Base-by-base conservation (phyloP, 2,329 filamentous ascomycete genomes). In the Fusarium xylarioides region DNA sequence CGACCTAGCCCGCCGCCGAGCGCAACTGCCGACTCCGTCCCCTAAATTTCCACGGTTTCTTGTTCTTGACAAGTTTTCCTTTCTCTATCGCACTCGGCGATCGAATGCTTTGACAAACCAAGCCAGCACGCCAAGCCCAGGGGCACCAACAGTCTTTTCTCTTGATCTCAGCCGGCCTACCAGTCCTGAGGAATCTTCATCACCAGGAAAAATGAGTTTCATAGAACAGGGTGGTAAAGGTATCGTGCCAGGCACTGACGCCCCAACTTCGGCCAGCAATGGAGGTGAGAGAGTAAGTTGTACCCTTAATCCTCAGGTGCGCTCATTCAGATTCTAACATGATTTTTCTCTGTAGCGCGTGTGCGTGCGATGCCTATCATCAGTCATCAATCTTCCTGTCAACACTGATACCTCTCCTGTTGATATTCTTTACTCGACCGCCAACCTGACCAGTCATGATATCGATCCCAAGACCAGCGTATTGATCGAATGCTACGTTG, bases 261-360 rank as follows among this genome's bases (percentile, higher is more conserved):
- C 93, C 28, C 95, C 95, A 3, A 86, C 91, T 15, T 95, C 94
- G 60, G 93, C 93, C 19, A 91, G 92, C 66, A 97, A 97, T 82
- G 89, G 92, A 69, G 92, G 91, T 50, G 93, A 95, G 78, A 87
- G 94, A 76, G 91, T 93, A 82, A 86, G 90, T 85, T 42, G 37
- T 23, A 30, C 16, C n/a, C 21, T 38, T 38, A 26, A 21, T 52
- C 32, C 38, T 35, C 10, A 32, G 16, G 42, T n/a, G 47, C 49
- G 32, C 23, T 28, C 38, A 37, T 38, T 30, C 47, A 47, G 38
- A 40, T 40, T 38, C 70, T 75, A 61, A 71, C 59, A 32, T 57
- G 44, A 50, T n/a, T 15, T 26, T 32, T 70, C 15, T 18, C 32
- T 70, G 55, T 69, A 92, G 88, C 88, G 88, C 74, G 93, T 97